These are phyloP conservation scores for Betula pendula DNA, from an alignment of 306 rosid genomes.

Conservation along the genomic window DNA sequence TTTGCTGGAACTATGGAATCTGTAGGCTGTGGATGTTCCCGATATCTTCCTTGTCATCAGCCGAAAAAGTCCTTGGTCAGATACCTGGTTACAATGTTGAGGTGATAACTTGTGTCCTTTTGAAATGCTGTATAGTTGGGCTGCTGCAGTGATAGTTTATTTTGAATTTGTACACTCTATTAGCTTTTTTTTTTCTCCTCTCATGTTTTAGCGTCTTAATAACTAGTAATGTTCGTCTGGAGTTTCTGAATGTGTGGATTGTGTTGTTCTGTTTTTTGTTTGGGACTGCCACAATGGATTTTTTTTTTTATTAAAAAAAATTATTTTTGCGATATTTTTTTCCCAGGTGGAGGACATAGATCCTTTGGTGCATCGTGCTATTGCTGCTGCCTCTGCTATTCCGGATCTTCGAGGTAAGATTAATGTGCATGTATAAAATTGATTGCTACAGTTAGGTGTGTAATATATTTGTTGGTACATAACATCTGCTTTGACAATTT, in stretches of 20 bases:
- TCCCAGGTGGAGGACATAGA: constrained; percentile 75
- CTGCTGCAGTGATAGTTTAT: constrained; percentile 15
- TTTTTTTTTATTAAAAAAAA: constrained; percentile 4
- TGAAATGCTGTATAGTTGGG: constrained; percentile 13
- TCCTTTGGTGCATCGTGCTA: constrained; percentile 75
- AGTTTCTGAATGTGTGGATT: not conserved
- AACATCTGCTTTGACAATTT: not conserved
- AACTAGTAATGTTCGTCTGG: not conserved
- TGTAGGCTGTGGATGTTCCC: constrained; percentile 95
- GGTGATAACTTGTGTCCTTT: constrained; percentile 48
- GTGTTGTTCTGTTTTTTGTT: constrained; percentile 4
- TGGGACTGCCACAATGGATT: constrained; percentile 6
- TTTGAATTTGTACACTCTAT: not conserved
- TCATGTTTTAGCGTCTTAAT: not conserved
- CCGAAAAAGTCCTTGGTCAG: constrained; percentile 61
- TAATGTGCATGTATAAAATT: constrained; percentile 5
- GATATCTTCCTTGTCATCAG: constrained; percentile 55
- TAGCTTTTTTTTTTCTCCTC: too few relatives aligned
- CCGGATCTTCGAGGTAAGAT: constrained; percentile 81
- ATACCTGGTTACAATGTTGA: constrained; percentile 52
- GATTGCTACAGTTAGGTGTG: not conserved
- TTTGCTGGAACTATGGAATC: constrained; percentile 17
- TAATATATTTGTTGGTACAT: not conserved
- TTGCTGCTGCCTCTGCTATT: constrained; percentile 59
- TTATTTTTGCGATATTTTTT: constrained; percentile 29